Evolutionary conservation across 1,284 basidiomycete genomes (phyloP), one percentile per base, ranked within the genome.

Genomic region (Omphalotus olearius): DNA sequence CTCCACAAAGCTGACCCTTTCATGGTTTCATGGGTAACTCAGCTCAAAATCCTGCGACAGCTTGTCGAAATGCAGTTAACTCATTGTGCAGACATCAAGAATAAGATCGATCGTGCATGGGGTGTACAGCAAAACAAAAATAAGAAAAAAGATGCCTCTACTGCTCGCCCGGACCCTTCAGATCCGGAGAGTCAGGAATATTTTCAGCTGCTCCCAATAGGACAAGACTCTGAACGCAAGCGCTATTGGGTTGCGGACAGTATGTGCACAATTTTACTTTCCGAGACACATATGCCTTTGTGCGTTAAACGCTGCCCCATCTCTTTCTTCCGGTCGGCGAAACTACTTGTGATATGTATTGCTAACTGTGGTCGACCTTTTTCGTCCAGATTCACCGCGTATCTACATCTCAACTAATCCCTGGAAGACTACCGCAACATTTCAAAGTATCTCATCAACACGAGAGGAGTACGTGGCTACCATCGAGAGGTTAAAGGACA

Each of bases 201-300:
- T 40, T 67, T 91, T 45, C 77, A 80, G 56, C 70, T 88, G 42
- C 55, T 76, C 47, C 89, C 88, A 20, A 63, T 91, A 20, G 88
- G 89, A 43, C 87, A 88, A 60, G 88, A 91, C 64, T 69, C 63
- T 45, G 72, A 76, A 55, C 78, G 85, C 52, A 86, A 80, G 67
- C 85, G 88, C 47, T 91, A 82, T 66, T 91, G 88, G 88, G 69
- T 83, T 57, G 78, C 79, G 65, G 88, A 91, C 79, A 85, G 88
- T 91, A 71, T 74, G 88, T 87, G 70, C 71, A 68, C 69, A 59
- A 70, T 64, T 62, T 62, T 66, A 65, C 66, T 65, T 65, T 63
- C 63, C 51, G 61, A 59, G 65, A 60, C 66, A 59, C 68, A 60
- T 83, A 81, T 86, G 23, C 5, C 23, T 88, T 87, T 82, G 68